These are phyloP conservation scores for Volutella citrinella DNA, from an alignment of 2,329 filamentous ascomycete genomes.

Conservation along the genomic window DNA sequence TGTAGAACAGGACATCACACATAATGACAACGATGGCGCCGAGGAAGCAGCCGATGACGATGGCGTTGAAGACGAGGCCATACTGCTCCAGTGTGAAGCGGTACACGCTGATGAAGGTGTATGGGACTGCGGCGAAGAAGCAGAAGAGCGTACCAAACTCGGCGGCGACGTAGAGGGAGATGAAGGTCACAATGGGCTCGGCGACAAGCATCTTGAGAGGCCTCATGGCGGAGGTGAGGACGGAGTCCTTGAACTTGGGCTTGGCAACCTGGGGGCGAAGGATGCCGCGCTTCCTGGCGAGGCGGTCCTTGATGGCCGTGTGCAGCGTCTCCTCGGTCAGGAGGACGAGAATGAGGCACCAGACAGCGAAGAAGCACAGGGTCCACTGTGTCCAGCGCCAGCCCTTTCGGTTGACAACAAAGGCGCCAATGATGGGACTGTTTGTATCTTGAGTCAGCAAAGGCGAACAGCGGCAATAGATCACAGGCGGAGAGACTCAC, in stretches of 20 bases:
- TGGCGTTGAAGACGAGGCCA: too few species aligned
- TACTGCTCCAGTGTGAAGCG: too few species aligned
- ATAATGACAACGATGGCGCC: too few species aligned
- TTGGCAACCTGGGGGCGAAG: too few species aligned
- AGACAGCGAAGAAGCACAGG: conserved; percentile 42
- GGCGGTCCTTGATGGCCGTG: conserved; percentile 42
- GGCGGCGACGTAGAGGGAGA: too few species aligned
- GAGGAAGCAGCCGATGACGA: too few species aligned
- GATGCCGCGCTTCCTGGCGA: conserved; percentile 34
- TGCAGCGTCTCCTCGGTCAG: conserved; percentile 56
- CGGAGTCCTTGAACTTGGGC: too few species aligned
- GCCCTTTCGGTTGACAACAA: conserved; percentile 40
- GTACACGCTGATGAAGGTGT: too few species aligned
- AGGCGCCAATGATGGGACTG: conserved; percentile 49
- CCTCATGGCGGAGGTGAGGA: not conserved
- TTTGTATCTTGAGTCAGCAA: too few species aligned
- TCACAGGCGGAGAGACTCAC: conserved; percentile 30
- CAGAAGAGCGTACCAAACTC: conserved; percentile 18
- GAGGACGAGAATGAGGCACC: conserved; percentile 33
- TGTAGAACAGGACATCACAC: too few species aligned
- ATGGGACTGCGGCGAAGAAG: conserved; percentile 20
- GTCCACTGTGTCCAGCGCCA: conserved; percentile 57
- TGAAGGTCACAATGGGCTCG: too few species aligned
- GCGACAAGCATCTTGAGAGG: too few species aligned
- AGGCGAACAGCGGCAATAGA: conserved; percentile 4